Percentiles rank a stretch among this genome's conserved stretches.
phyloP scores from a whole-genome alignment of 495 filamentous ascomycete genomes.

The Talaromyces trachyspermus region DNA sequence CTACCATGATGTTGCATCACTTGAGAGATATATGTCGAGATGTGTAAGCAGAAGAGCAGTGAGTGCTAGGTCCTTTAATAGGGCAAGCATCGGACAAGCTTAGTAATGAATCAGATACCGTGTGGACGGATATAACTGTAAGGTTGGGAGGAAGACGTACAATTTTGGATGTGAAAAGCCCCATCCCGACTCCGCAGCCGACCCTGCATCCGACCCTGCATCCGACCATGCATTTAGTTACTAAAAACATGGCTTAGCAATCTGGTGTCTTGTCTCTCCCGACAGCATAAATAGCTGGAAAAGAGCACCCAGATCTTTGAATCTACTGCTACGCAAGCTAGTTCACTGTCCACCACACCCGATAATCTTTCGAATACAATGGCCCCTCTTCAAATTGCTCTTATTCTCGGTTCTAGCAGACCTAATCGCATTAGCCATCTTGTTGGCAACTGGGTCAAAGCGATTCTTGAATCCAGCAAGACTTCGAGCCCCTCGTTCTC shows the following conservation, averaged over 20 bases:
- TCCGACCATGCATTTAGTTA: neutral
- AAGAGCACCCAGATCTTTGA: neutral
- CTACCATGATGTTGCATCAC: constrained; percentile 1
- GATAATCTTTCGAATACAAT: neutral
- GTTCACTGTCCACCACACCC: neutral
- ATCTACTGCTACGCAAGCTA: neutral
- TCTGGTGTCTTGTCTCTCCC: neutral
- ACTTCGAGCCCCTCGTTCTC: neutral
- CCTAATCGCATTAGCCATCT: constrained; percentile 1
- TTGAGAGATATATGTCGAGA: neutral
- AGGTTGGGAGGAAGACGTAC: neutral
- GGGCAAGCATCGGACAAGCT: neutral
- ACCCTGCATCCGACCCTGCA: no score
- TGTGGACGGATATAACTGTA: neutral
- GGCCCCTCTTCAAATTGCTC: constrained; percentile 4
- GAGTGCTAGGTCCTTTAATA: neutral
- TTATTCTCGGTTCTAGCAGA: constrained; percentile 2
- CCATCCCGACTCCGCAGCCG: constrained; percentile 2
- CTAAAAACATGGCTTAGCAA: neutral
- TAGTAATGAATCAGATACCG: no score
- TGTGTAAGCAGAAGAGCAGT: neutral
- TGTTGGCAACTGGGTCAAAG: constrained; percentile 1
- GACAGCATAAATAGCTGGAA: constrained; percentile 1
- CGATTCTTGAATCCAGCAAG: neutral
- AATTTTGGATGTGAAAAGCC: neutral